Base-by-base conservation (phyloP, 2,329 filamentous ascomycete species). In the Aspergillus melleus region DNA sequence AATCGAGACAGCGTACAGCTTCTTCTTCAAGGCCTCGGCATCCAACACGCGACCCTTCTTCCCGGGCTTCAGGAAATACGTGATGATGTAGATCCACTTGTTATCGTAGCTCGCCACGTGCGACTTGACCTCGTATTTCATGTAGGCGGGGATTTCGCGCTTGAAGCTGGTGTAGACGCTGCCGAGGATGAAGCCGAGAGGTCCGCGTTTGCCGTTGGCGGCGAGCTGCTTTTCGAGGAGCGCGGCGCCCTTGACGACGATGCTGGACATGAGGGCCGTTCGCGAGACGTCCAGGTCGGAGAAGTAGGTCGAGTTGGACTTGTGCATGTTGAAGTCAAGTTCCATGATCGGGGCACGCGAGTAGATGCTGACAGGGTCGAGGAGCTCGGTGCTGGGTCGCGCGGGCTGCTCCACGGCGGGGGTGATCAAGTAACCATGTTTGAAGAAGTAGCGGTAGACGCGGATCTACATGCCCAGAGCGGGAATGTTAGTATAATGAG, bases 311-410 rank as follows among this genome's bases (percentile, higher is more conserved):
- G 84, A 85, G 79, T 91, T 90, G 64, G 86, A 87, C 74, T 92
- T 91, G 82, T 92, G 89, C 36, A 91, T 73, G 78, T 93, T 93
- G 79, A 91, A 90, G 77, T 96, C 92, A 71, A 88, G 90, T 76
- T 96, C 91, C 67, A 89, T 83, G 51, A 89, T 77, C 1, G 89
- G 84, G 19, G 88, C 84, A 69, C 86, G 85, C 12, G 87, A 85
- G 54, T 81, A 79, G 19, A 87, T 86, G 60, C 91, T 87, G 46
- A 90, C 76, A 47, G 89, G 88, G 50, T 86, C 83, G 79, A 92
- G 92, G 65, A 93, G 84, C 55, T 68, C 66, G 16, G 69, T 68
- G 36, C 59, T 67, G 16, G 36, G 67, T 59, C 77, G 76, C 60
- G 84, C 80, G 30, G 73, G 71, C 61, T 78, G 78, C 50, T 77